Evolutionary conservation across 371 early-diverging fungal species (phyloP).

Genomic region (Rhizopus sp.): DNA sequence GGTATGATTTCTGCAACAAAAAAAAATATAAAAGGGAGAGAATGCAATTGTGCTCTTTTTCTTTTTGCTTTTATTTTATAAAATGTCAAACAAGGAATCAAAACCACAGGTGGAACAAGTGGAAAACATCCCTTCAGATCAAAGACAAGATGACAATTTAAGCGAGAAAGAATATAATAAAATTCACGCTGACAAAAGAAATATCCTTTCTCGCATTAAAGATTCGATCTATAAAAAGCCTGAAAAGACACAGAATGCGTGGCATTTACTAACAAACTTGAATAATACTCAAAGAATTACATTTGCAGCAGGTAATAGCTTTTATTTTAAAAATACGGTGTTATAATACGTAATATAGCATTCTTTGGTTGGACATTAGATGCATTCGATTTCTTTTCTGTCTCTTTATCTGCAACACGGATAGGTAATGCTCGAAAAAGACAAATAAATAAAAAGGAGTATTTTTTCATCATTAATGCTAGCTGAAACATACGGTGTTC

Average conservation of each 20-base stretch:
- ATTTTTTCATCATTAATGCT: slow-evolving; percentile 13
- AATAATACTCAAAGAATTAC: slow-evolving; percentile 43
- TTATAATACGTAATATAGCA: slow-evolving; percentile 28
- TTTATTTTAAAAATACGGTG: background rate
- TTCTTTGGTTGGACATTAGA: slow-evolving; percentile 78
- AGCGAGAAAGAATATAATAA: background rate
- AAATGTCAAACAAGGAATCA: background rate
- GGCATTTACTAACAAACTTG: slow-evolving; percentile 37
- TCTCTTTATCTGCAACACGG: slow-evolving; percentile 47
- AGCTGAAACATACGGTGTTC: slow-evolving; percentile 57
- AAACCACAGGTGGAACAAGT: slow-evolving; percentile 1
- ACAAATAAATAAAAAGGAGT: background rate
- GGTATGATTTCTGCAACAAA: background rate
- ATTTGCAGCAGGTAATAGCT: slow-evolving; percentile 41
- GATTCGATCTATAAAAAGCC: slow-evolving; percentile 36
- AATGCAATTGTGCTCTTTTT: background rate
- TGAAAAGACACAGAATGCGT: slow-evolving; percentile 33
- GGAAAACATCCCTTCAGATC: background rate
- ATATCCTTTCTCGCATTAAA: slow-evolving; percentile 21
- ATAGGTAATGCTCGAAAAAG: slow-evolving; percentile 33
- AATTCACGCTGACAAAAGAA: slow-evolving; percentile 7
- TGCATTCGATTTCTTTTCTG: slow-evolving; percentile 73
- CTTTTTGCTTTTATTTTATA: slow-evolving; percentile 1
- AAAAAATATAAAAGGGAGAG: background rate
- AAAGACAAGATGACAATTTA: background rate